Percentiles rank a stretch among this genome's conserved stretches.
Evolutionary conservation across 2,329 filamentous ascomycete genomes (phyloP).

Genomic region (Biscogniauxia sp.): DNA sequence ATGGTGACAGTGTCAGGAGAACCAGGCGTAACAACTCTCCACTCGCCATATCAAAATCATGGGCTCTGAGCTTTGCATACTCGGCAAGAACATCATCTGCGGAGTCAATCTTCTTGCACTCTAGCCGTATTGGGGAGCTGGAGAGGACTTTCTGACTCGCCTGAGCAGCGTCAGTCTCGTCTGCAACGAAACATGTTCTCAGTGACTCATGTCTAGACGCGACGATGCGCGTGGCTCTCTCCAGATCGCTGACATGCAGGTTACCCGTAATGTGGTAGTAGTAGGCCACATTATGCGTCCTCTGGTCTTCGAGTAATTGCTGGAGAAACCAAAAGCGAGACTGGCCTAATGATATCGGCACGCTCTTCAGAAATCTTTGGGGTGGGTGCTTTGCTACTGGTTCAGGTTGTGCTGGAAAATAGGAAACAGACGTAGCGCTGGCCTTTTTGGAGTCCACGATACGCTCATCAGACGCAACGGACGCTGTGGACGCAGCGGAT

Average conservation of each 20-base stretch:
- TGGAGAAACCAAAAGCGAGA: conserved; percentile 40
- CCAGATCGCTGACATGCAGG: conserved; percentile 30
- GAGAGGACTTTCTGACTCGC: conserved; percentile 26
- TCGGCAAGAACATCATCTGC: conserved; percentile 29
- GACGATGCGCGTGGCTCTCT: conserved; percentile 33
- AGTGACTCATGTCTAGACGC: conserved; percentile 32
- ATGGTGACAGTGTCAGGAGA: conserved; percentile 34
- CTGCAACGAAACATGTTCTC: conserved; percentile 32
- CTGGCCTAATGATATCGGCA: conserved; percentile 34
- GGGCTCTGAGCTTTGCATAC: conserved; percentile 28
- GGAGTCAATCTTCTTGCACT: conserved; percentile 18
- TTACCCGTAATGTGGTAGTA: conserved; percentile 31
- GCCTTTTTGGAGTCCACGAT: too few species aligned
- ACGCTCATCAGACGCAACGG: too few species aligned
- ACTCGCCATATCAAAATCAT: conserved; percentile 38
- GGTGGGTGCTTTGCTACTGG: background rate
- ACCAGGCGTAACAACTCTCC: conserved; percentile 34
- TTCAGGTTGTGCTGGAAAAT: too few species aligned
- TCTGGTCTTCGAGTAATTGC: conserved; percentile 34
- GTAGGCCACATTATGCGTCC: conserved; percentile 39
- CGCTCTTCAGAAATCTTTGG: conserved; percentile 26
- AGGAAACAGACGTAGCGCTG: too few species aligned
- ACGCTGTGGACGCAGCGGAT: too few species aligned
- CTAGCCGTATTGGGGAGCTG: conserved; percentile 27
- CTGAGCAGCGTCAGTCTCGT: conserved; percentile 17